Evolutionary conservation across 139 green algal genomes (phyloP).

Genomic region (Nannochloris sp.): DNA sequence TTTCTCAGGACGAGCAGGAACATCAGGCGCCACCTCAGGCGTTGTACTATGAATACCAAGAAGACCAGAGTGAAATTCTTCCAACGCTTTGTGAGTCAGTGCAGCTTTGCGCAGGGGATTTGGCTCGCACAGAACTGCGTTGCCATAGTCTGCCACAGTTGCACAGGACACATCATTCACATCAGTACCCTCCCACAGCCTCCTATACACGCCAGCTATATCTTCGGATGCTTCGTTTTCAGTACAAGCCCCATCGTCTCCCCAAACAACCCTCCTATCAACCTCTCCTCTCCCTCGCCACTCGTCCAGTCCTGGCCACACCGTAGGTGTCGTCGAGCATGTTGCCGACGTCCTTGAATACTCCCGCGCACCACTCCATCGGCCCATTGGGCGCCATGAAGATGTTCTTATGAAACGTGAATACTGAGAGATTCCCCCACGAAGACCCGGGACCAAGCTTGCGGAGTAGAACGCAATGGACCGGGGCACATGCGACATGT

Average conservation of each 20-base stretch:
- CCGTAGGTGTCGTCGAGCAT: too few relatives aligned
- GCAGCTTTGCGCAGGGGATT: conserved; percentile 47
- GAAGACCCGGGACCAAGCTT: too few relatives aligned
- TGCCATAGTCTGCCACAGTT: conserved; percentile 19
- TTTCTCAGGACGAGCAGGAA: conserved; percentile 37
- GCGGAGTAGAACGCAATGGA: too few relatives aligned
- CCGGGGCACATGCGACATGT: too few relatives aligned
- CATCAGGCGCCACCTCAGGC: conserved; percentile 13
- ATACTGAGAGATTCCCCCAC: too few relatives aligned
- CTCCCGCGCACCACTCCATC: too few relatives aligned
- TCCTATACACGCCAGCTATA: not conserved
- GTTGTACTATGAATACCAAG: conserved; percentile 15
- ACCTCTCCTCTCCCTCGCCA: too few relatives aligned
- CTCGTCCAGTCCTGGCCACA: too few relatives aligned
- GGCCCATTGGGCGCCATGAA: too few relatives aligned
- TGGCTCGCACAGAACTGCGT: conserved; percentile 40
- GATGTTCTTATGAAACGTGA: too few relatives aligned
- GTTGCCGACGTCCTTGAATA: too few relatives aligned
- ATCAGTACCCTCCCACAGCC: not conserved
- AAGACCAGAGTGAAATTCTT: conserved; percentile 33
- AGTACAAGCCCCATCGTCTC: not conserved
- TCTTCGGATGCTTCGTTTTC: conserved; percentile 6
- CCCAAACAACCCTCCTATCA: too few relatives aligned
- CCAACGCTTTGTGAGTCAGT: conserved; percentile 47
- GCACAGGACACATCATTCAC: not conserved